phyloP scores from a whole-genome alignment of 225 moss, liverwort and hornwort species.

The Marchantia polymorpha region DNA sequence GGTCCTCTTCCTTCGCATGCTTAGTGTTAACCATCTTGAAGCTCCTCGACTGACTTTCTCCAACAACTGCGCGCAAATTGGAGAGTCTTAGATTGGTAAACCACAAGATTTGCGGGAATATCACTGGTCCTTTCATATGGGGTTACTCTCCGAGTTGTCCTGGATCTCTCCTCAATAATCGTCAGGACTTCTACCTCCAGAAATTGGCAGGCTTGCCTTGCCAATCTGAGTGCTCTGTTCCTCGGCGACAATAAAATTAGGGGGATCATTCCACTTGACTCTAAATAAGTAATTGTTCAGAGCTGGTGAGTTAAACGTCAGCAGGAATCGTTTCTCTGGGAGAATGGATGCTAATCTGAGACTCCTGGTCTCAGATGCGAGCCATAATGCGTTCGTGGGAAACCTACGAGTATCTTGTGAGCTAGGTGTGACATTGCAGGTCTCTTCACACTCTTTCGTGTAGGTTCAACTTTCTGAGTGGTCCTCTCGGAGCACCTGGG shows the following conservation, averaged over 20 bases:
- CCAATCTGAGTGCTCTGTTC: constrained; percentile 8
- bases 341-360: constrained; percentile 13
- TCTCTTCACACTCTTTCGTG: constrained; percentile 8
- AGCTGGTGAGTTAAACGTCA: constrained; percentile 22
- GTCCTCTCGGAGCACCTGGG: constrained; percentile 22
- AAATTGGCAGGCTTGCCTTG: constrained; percentile 7
- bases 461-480: background rate
- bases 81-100: background rate
- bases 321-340: constrained; percentile 12
- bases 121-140: background rate
- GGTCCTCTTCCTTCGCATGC: constrained; percentile 20
- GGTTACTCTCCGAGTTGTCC: background rate
- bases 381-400: constrained; percentile 3
- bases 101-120: background rate
- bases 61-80: background rate
- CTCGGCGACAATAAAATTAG: background rate
- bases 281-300: constrained; percentile 21
- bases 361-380: constrained; percentile 9
- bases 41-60: background rate
- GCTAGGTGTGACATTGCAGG: background rate
- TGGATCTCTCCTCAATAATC: constrained; percentile 26
- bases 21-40: background rate
- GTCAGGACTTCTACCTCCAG: constrained; percentile 14
- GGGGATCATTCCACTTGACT: constrained; percentile 22
- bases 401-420: background rate